Base-by-base conservation (phyloP, 2,329 filamentous ascomycete genomes). In the Cordyceps fumosorosea region DNA sequence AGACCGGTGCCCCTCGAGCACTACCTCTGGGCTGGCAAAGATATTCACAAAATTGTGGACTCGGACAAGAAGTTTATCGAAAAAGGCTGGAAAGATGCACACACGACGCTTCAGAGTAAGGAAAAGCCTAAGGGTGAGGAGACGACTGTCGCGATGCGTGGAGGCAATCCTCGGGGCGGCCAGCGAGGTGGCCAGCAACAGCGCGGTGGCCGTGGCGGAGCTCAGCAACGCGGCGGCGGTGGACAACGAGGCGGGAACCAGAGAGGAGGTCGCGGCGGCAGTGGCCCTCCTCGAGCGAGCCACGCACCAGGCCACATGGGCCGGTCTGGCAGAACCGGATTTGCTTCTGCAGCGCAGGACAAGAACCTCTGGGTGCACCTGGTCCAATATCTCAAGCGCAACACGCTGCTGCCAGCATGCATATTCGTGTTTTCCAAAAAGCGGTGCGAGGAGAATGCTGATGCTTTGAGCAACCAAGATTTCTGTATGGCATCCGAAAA, bases 401-500 rank as follows among this genome's bases (percentile, higher is more conserved):
- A 92, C 58, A 91, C 86, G 55, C 81, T 99, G 4, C 83, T 99
- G 3, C 95, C 95, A 0, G 91, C 90, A 10, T 98, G 93, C 73
- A 96, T 99, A 67, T 99, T 99, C 71, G 93, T 99, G 62, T 99
- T 99, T 75, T 99, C 95, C 3, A 99, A 98, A 78, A 96, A 95
- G 75, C 83, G 95, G 58, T 98, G 95, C 69, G 95, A 99, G 74
- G 92, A 98, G 72, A 99, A 98, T 72, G 95, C 95, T 0, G 91
- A 97, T 72, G 93, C 95, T 0, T 80, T 99, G 24, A 93, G 90
- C 65, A 98, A 97, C 70, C 88, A 96, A 67, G 95, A 99, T 71
- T 98, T 96, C 71, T 96, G 90, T 72, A 97, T 89, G 6, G 91
- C 93, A 0, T 84, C 88, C 3, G 95, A 99, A 77, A 98, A 97